These are phyloP conservation scores for Eucalyptus globulus DNA, from an alignment of 345 rosid genomes.

Conservation along the genomic window DNA sequence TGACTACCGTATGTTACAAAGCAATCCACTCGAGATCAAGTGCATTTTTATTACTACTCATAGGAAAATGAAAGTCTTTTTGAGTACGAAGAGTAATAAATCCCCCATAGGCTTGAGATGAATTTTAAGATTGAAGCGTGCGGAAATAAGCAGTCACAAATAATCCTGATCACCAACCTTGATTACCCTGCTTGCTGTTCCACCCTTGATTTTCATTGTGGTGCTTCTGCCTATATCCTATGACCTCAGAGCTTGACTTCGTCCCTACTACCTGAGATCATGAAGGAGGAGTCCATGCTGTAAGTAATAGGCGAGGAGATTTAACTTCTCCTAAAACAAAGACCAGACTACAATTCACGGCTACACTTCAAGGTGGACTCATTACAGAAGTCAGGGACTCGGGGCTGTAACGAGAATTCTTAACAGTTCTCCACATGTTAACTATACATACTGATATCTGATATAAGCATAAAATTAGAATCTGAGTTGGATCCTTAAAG, in stretches of 20 bases:
- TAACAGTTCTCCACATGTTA: neutral
- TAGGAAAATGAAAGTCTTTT: neutral
- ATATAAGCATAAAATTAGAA: neutral
- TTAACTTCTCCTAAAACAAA: neutral
- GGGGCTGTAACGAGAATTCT: neutral
- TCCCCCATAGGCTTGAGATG: neutral
- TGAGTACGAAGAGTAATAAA: neutral
- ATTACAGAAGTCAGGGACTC: neutral
- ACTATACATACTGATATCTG: neutral
- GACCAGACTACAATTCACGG: neutral
- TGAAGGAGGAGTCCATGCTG: neutral
- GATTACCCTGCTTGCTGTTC: conserved; percentile 30
- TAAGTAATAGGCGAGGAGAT: neutral
- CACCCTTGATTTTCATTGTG: conserved; percentile 21
- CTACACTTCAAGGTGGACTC: neutral
- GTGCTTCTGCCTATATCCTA: conserved; percentile 33
- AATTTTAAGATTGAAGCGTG: too few relatives aligned
- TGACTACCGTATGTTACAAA: neutral
- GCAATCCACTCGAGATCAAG: neutral
- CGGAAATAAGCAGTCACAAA: neutral
- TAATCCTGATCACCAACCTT: conserved; percentile 19
- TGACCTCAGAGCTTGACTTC: conserved; percentile 26
- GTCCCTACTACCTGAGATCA: conserved; percentile 30
- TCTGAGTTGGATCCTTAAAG: neutral
- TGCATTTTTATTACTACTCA: neutral